A percentile compares a stretch with the other conserved stretches of the same genome.
phyloP scores from a whole-genome alignment of 768 basidiomycete species.

The Tulasnella sp. region DNA sequence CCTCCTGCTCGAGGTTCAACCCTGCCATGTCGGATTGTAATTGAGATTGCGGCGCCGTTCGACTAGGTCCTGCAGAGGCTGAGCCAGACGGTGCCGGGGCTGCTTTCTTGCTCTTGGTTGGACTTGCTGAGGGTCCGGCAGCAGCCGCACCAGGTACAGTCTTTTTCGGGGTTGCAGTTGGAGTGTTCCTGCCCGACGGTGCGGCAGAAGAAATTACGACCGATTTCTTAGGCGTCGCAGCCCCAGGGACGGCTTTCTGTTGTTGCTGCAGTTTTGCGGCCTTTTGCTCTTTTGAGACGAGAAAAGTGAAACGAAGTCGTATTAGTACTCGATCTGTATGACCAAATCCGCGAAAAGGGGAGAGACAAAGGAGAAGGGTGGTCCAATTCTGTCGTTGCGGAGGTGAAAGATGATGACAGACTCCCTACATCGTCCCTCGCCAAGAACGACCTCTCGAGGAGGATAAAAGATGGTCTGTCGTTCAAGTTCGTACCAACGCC shows the following conservation, averaged over 20 bases:
- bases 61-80: constrained; percentile 25
- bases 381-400: neutral
- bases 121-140: neutral
- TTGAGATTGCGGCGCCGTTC: constrained; percentile 35
- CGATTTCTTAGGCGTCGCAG: neutral
- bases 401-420: no score
- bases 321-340: neutral
- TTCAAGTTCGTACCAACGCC: neutral
- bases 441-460: neutral
- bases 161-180: neutral
- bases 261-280: neutral
- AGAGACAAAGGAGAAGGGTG: neutral
- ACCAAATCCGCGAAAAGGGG: neutral
- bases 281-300: neutral
- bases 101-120: neutral
- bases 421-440: neutral
- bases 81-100: neutral
- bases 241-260: neutral
- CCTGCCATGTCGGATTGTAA: constrained; percentile 62
- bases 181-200: neutral
- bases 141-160: neutral
- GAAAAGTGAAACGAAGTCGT: neutral
- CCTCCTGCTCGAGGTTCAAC: constrained; percentile 45
- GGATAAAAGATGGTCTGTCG: no score
- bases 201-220: neutral